Conservation (phyloP, 2,329 filamentous ascomycete species). For the Balansia obtecta region DNA sequence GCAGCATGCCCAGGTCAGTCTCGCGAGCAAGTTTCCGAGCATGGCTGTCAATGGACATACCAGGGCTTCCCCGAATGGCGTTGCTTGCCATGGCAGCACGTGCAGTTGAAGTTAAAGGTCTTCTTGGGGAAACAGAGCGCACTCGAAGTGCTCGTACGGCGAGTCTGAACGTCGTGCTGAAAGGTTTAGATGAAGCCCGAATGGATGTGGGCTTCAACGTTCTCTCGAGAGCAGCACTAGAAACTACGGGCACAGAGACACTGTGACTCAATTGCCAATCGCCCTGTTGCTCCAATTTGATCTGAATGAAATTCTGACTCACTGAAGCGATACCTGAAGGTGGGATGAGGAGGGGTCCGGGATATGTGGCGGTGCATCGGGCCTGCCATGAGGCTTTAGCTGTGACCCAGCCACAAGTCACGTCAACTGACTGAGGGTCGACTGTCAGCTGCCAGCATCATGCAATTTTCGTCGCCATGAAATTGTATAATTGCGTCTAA, state of each 20-base stretch:
- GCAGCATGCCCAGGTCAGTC: constrained; percentile 12
- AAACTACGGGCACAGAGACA: neutral
- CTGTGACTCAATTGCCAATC: constrained; percentile 4
- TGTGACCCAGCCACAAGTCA: constrained; percentile 3
- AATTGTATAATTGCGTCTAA: too few relatives aligned
- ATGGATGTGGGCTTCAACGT: constrained; percentile 20
- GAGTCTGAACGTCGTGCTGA: constrained; percentile 36
- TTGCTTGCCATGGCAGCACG: constrained; percentile 47
- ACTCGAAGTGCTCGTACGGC: constrained; percentile 43
- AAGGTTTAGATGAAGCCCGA: constrained; percentile 25
- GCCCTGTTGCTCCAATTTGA: neutral
- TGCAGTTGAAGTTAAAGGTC: constrained; percentile 24
- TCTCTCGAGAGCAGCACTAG: constrained; percentile 8
- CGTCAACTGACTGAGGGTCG: too few relatives aligned
- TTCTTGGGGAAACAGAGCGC: constrained; percentile 40
- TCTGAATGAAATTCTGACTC: constrained; percentile 11
- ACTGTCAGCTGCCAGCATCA: too few relatives aligned
- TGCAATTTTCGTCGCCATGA: too few relatives aligned
- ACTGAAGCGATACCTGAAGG: constrained; percentile 5
- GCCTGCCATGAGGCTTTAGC: constrained; percentile 3
- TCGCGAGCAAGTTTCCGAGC: neutral
- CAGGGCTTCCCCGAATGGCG: constrained; percentile 33
- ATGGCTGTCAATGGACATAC: constrained; percentile 13
- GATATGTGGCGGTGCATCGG: constrained; percentile 10
- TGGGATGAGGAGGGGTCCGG: constrained; percentile 11